phyloP scores from a whole-genome alignment of 2,329 filamentous ascomycete species.

The Penicillium sp. region DNA sequence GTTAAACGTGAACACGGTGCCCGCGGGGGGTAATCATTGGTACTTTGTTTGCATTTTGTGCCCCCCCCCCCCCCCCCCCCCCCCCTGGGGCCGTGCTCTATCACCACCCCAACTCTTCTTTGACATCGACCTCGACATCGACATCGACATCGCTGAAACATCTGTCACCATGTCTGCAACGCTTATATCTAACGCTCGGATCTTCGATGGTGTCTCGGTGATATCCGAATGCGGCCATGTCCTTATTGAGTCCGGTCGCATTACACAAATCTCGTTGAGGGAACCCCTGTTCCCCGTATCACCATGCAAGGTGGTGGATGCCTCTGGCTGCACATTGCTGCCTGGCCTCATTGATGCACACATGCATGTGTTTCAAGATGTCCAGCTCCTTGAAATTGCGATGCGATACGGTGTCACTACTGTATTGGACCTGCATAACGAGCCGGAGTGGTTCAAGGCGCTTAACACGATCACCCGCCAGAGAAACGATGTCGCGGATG shows the following conservation, averaged over 20 bases:
- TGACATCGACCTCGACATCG: too few species aligned
- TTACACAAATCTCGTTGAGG: slow-evolving; percentile 1
- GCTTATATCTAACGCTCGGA: slow-evolving; percentile 5
- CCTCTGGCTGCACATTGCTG: slow-evolving; percentile 6
- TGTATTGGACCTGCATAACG: slow-evolving; percentile 10
- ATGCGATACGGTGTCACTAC: slow-evolving; percentile 11
- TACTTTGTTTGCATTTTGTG: too few species aligned
- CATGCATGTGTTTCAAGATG: slow-evolving; percentile 8
- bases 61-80: too few species aligned
- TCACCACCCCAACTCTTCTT: neutral
- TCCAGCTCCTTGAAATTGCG: slow-evolving; percentile 3
- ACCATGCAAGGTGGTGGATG: slow-evolving; percentile 4
- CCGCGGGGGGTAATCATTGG: too few species aligned
- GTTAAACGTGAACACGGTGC: too few species aligned
- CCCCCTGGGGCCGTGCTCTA: too few species aligned
- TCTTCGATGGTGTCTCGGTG: slow-evolving; percentile 9
- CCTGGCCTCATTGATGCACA: slow-evolving; percentile 14
- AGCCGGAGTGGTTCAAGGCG: slow-evolving; percentile 9
- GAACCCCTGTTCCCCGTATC: neutral
- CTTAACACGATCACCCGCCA: slow-evolving; percentile 3
- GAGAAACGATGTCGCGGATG: slow-evolving; percentile 8
- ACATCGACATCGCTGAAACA: neutral
- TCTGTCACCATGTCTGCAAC: slow-evolving; percentile 4
- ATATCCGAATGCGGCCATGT: slow-evolving; percentile 8
- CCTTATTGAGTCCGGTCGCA: slow-evolving; percentile 6